phyloP scores from a whole-genome alignment of 768 basidiomycete genomes.

The Serendipita vermifera region DNA sequence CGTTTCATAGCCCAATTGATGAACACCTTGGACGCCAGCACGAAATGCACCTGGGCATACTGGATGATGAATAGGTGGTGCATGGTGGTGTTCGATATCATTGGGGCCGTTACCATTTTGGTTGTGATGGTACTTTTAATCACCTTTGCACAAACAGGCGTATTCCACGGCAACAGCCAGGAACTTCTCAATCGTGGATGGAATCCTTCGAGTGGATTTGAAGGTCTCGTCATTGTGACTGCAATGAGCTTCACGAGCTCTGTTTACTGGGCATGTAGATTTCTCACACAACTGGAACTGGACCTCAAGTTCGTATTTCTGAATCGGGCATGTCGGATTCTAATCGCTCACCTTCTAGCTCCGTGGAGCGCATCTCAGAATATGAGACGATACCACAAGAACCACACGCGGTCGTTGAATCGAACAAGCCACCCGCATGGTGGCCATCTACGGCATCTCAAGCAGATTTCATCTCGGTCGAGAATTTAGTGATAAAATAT shows the following conservation, averaged over 20 bases:
- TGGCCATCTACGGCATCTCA: constrained; percentile 62
- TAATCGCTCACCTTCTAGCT: constrained; percentile 30
- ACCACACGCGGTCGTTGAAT: constrained; percentile 62
- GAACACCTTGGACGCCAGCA: constrained; percentile 24
- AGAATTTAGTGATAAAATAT: constrained; percentile 63
- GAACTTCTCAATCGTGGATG: too few relatives aligned
- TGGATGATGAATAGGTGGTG: constrained; percentile 21
- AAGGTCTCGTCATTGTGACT: constrained; percentile 16
- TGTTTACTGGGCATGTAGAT: constrained; percentile 38
- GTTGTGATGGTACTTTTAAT: constrained; percentile 13
- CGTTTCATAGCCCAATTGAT: constrained; percentile 24
- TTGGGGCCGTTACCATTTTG: constrained; percentile 7
- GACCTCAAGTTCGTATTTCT: constrained; percentile 51
- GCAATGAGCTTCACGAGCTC: constrained; percentile 11
- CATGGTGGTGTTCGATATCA: constrained; percentile 16
- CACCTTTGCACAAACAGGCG: constrained; percentile 41
- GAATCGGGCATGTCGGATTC: background rate
- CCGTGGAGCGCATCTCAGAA: constrained; percentile 83
- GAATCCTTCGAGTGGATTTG: constrained; percentile 12
- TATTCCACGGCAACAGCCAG: constrained; percentile 31
- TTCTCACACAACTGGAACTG: constrained; percentile 48
- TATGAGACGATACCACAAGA: constrained; percentile 85
- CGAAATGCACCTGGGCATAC: constrained; percentile 19
- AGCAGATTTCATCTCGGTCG: constrained; percentile 45
- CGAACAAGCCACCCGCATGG: constrained; percentile 70